Conservation (phyloP, 1,284 basidiomycete species). For the Gymnopus androsaceus region DNA sequence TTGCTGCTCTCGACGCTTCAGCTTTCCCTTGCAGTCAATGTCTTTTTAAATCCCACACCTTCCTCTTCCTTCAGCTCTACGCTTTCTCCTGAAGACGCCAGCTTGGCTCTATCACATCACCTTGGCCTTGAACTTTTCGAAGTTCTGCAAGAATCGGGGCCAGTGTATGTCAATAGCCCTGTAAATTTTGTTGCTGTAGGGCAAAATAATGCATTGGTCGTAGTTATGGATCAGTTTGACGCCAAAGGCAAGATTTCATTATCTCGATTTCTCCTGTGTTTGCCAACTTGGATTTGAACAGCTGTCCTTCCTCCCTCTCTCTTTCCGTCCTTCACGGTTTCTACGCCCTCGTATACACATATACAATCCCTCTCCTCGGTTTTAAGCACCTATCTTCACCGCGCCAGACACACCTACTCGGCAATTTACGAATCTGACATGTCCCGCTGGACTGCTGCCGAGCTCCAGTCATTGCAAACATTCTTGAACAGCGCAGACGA, state of each 20-base stretch:
- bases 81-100: conserved; percentile 56
- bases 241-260: conserved; percentile 47
- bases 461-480: conserved; percentile 44
- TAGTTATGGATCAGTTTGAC: conserved; percentile 61
- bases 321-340: conserved; percentile 43
- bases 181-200: conserved; percentile 62
- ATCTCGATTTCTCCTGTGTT: conserved; percentile 7
- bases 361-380: conserved; percentile 47
- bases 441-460: conserved; percentile 41
- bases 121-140: conserved; percentile 71
- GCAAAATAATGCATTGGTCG: conserved; percentile 47
- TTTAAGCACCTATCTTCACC: conserved; percentile 55
- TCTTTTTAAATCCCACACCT: conserved; percentile 59
- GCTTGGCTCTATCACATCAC: conserved; percentile 62
- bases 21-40: conserved; percentile 43
- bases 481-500: conserved; percentile 50
- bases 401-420: conserved; percentile 59
- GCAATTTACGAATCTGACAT: conserved; percentile 43
- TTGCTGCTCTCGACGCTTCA: conserved; percentile 32
- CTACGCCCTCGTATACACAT: conserved; percentile 31
- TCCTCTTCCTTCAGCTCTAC: conserved; percentile 33
- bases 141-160: conserved; percentile 38
- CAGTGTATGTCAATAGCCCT: conserved; percentile 34
- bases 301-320: conserved; percentile 53
- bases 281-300: conserved; percentile 26